Conservation (phyloP, 1,284 basidiomycete species). For the Anthracocystis panici-leucophaei region DNA sequence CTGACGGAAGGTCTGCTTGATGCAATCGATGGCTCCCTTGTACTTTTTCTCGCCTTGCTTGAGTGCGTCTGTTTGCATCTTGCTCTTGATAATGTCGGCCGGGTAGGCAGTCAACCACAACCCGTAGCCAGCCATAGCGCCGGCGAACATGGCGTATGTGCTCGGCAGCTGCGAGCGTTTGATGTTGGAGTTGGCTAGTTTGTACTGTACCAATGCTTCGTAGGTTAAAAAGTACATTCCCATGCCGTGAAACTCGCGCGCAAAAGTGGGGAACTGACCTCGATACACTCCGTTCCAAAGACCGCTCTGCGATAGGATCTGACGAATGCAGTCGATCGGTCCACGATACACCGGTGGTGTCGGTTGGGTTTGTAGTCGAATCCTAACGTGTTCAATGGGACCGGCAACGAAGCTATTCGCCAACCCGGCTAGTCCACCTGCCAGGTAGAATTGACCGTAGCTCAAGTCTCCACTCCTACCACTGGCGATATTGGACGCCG, state of each 20-base stretch:
- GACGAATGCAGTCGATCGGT: constrained; percentile 60
- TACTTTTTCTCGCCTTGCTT: constrained; percentile 75
- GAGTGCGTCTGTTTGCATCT: constrained; percentile 89
- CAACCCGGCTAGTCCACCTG: constrained; percentile 86
- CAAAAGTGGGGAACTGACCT: constrained; percentile 89
- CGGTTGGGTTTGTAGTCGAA: constrained; percentile 75
- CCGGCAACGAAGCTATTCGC: constrained; percentile 93
- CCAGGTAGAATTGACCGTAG: constrained; percentile 78
- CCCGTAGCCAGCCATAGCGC: constrained; percentile 58
- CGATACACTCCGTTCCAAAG: constrained; percentile 80
- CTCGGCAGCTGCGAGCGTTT: constrained; percentile 52
- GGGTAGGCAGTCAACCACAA: constrained; percentile 79
- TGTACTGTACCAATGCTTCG: constrained; percentile 88
- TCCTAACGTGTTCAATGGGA: constrained; percentile 97
- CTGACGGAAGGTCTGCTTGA: constrained; percentile 81
- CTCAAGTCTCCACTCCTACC: constrained; percentile 71
- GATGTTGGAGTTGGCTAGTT: constrained; percentile 72
- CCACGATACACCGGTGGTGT: constrained; percentile 68
- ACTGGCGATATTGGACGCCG: constrained; percentile 40
- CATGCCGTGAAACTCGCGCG: constrained; percentile 77
- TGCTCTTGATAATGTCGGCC: constrained; percentile 92
- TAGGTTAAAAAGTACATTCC: constrained; percentile 81
- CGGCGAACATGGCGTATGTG: constrained; percentile 61
- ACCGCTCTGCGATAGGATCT: constrained; percentile 16
- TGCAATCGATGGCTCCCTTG: constrained; percentile 83